Percentiles rank a stretch among this genome's conserved stretches.
Conservation (phyloP, 225 moss, liverwort and hornwort species). For the Takakia lepidozioides region DNA sequence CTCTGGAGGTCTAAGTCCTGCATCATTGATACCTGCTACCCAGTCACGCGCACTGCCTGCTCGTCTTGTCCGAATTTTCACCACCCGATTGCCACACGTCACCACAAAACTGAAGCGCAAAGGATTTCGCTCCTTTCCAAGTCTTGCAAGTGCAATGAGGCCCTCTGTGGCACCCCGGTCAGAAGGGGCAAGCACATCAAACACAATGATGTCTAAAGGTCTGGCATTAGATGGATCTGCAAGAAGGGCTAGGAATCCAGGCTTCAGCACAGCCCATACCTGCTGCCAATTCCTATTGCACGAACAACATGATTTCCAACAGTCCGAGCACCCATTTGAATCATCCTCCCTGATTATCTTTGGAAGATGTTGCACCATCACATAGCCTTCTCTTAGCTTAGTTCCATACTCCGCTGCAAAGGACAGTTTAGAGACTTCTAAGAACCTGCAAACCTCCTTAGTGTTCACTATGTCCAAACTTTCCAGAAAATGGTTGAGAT, state of each 20-base stretch:
- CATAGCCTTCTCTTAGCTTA: conserved; percentile 50
- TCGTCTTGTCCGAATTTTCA: conserved; percentile 40
- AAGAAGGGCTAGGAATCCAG: conserved; percentile 52
- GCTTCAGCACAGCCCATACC: conserved; percentile 60
- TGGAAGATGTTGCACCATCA: conserved; percentile 58
- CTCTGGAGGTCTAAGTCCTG: conserved; percentile 57
- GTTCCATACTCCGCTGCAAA: conserved; percentile 61
- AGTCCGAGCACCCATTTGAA: conserved; percentile 28
- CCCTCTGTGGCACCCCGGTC: conserved; percentile 58
- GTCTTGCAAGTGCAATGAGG: conserved; percentile 53
- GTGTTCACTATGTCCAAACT: conserved; percentile 56
- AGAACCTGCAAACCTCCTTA: conserved; percentile 47
- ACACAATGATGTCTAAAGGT: conserved; percentile 53
- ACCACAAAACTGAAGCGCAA: conserved; percentile 57
- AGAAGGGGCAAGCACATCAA: conserved; percentile 45
- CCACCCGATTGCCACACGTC: conserved; percentile 49
- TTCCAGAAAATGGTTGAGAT: conserved; percentile 53
- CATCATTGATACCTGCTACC: conserved; percentile 62
- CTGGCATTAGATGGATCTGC: conserved; percentile 50
- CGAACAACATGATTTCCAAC: conserved; percentile 42
- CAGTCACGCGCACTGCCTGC: conserved; percentile 50
- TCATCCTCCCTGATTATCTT: conserved; percentile 20
- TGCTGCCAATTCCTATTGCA: conserved; percentile 54
- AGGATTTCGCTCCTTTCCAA: conserved; percentile 54
- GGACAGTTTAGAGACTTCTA: conserved; percentile 56